Conservation (phyloP, 495 filamentous ascomycete genomes). For the Neurospora cerealis region DNA sequence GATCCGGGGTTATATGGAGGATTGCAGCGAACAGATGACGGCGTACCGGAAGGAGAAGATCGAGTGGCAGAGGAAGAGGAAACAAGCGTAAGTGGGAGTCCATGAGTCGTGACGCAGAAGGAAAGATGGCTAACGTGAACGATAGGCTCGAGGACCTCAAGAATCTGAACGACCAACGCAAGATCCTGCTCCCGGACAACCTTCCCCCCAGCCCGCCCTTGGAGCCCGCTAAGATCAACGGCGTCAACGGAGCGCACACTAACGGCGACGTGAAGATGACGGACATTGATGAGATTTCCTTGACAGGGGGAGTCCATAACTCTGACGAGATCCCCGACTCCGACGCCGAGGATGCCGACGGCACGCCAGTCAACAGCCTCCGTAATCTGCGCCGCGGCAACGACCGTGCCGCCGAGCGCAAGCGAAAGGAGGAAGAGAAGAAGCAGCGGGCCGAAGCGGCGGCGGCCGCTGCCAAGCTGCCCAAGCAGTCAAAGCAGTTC, state of each 20-base stretch:
- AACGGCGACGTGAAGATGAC: constrained; percentile 50
- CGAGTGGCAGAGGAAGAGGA: constrained; percentile 74
- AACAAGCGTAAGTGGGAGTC: constrained; percentile 58
- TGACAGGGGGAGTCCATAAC: constrained; percentile 21
- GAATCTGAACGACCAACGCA: constrained; percentile 73
- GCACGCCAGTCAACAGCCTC: constrained; percentile 34
- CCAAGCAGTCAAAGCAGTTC: constrained; percentile 78
- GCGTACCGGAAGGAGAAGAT: constrained; percentile 90
- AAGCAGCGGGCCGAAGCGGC: constrained; percentile 69
- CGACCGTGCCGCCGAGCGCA: constrained; percentile 66
- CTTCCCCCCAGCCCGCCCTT: constrained; percentile 55
- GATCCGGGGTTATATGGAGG: constrained; percentile 78
- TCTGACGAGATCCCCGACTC: constrained; percentile 42
- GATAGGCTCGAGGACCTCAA: constrained; percentile 73
- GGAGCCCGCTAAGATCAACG: constrained; percentile 36
- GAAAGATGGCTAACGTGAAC: constrained; percentile 12
- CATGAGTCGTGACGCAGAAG: background rate
- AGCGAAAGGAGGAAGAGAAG: constrained; percentile 75
- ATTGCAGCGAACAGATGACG: constrained; percentile 88
- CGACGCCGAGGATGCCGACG: constrained; percentile 46
- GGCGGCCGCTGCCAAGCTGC: constrained; percentile 70
- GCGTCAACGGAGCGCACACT: background rate
- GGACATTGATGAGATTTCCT: constrained; percentile 47
- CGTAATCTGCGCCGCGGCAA: constrained; percentile 69
- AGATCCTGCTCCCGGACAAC: constrained; percentile 71